These are phyloP conservation scores for Keithomyces neogunnii DNA, from an alignment of 2,329 filamentous ascomycete genomes.

Conservation along the genomic window DNA sequence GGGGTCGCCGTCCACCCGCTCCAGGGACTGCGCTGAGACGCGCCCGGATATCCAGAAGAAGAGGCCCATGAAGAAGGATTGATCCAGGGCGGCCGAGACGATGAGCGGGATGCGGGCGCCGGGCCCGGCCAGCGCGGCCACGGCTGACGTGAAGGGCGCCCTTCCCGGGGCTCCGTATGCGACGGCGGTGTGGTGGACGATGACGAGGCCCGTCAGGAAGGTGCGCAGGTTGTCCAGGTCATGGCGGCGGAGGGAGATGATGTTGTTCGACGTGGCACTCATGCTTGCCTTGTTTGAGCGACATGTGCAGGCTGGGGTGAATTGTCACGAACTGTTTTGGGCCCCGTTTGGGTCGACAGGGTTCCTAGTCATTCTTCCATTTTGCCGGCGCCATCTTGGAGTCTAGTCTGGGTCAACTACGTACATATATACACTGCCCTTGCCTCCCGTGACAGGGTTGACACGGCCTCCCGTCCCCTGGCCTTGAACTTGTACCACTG, in stretches of 20 bases:
- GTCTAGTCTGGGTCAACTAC: too few relatives aligned
- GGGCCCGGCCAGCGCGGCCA: neutral
- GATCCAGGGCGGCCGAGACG: slow-evolving; percentile 11
- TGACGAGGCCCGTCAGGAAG: slow-evolving; percentile 11
- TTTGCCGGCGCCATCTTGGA: too few relatives aligned
- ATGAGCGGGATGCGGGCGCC: slow-evolving; percentile 5
- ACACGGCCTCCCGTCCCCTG: neutral
- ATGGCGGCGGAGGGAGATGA: slow-evolving; percentile 8
- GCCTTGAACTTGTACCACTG: neutral
- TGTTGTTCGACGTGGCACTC: slow-evolving; percentile 9
- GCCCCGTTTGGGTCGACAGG: too few relatives aligned
- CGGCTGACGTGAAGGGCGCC: neutral
- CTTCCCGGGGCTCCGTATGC: slow-evolving; percentile 11
- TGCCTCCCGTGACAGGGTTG: too few relatives aligned
- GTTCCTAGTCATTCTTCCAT: too few relatives aligned
- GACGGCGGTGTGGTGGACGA: slow-evolving; percentile 13
- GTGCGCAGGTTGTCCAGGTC: slow-evolving; percentile 13
- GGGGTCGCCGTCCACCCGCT: neutral
- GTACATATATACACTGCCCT: too few relatives aligned
- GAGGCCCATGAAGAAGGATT: slow-evolving; percentile 7
- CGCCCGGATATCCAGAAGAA: slow-evolving; percentile 7
- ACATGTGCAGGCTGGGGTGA: too few relatives aligned
- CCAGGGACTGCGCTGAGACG: slow-evolving; percentile 10
- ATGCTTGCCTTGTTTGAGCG: neutral
- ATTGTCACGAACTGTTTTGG: too few relatives aligned